These are phyloP conservation scores for Trichophyton schoenleinii DNA, from an alignment of 2,329 filamentous ascomycete genomes.

Conservation along the genomic window DNA sequence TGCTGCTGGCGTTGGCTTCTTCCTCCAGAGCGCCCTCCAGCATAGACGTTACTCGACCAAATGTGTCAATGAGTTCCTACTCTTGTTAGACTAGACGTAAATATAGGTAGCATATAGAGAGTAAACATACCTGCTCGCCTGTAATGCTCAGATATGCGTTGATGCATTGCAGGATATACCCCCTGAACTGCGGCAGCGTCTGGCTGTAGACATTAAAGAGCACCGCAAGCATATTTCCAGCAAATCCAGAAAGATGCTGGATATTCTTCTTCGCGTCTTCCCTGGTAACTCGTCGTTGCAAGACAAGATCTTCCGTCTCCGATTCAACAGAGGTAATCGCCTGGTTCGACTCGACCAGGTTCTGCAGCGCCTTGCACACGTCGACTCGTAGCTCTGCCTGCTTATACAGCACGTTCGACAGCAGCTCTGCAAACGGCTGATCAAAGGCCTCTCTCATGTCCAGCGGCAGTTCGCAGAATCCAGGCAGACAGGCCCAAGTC, in stretches of 20 bases:
- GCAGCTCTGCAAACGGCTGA: slow-evolving; percentile 73
- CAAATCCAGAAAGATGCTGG: slow-evolving; percentile 62
- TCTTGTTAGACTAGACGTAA: slow-evolving; percentile 9
- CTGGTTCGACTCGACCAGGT: slow-evolving; percentile 83
- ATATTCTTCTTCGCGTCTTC: slow-evolving; percentile 66
- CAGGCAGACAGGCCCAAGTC: slow-evolving; percentile 84
- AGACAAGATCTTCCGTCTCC: slow-evolving; percentile 57
- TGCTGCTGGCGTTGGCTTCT: slow-evolving; percentile 48
- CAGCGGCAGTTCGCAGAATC: slow-evolving; percentile 85
- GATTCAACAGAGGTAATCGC: slow-evolving; percentile 58
- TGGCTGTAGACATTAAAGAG: slow-evolving; percentile 99
- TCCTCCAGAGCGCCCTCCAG: slow-evolving; percentile 58
- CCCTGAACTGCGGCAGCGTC: slow-evolving; percentile 82
- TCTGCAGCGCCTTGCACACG: slow-evolving; percentile 74
- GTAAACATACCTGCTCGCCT: slow-evolving; percentile 42
- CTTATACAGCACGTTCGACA: slow-evolving; percentile 85
- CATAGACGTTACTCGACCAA: slow-evolving; percentile 73
- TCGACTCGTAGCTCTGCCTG: slow-evolving; percentile 78
- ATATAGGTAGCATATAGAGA: slow-evolving; percentile 9
- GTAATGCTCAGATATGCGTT: slow-evolving; percentile 89
- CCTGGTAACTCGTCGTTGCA: slow-evolving; percentile 67
- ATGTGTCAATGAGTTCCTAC: slow-evolving; percentile 72
- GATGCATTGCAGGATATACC: slow-evolving; percentile 84
- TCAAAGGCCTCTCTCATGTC: slow-evolving; percentile 69
- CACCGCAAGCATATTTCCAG: slow-evolving; percentile 83